phyloP scores from a whole-genome alignment of 1,139 yeast species.

The Saccharomyces hybrid region DNA sequence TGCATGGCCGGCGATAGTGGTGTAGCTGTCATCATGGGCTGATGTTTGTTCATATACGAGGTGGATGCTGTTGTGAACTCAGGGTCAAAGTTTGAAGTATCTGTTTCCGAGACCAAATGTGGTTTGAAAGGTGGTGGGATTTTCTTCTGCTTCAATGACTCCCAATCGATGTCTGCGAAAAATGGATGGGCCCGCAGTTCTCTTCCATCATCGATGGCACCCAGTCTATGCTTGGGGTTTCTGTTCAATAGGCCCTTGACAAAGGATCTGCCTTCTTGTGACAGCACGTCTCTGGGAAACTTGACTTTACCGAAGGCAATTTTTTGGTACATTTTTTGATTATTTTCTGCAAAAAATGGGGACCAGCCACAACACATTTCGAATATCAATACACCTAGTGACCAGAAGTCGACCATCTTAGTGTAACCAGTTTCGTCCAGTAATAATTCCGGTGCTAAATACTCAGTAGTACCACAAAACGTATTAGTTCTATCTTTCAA shows the following conservation, averaged over 20 bases:
- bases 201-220: conserved; percentile 84
- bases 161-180: conserved; percentile 88
- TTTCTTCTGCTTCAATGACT: conserved; percentile 61
- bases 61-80: conserved; percentile 92
- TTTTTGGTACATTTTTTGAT: conserved; percentile 97
- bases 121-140: conserved; percentile 98
- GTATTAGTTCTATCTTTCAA: conserved; percentile 92
- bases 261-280: conserved; percentile 86
- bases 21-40: conserved; percentile 30
- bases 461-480: conserved; percentile 95
- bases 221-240: conserved; percentile 90
- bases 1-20: conserved; percentile 92
- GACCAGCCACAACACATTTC: conserved; percentile 99
- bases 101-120: conserved; percentile 80
- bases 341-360: conserved; percentile 96
- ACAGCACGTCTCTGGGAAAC: conserved; percentile 89
- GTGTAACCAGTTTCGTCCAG: conserved; percentile 80
- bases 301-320: conserved; percentile 96
- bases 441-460: conserved; percentile 72
- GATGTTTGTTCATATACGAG: conserved; percentile 57
- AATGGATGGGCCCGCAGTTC: conserved; percentile 88
- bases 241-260: conserved; percentile 91
- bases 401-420: conserved; percentile 84
- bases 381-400: conserved; percentile 69
- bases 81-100: conserved; percentile 93